phyloP scores from a whole-genome alignment of 1,284 basidiomycete species.

The Cyathus pygmaeus region DNA sequence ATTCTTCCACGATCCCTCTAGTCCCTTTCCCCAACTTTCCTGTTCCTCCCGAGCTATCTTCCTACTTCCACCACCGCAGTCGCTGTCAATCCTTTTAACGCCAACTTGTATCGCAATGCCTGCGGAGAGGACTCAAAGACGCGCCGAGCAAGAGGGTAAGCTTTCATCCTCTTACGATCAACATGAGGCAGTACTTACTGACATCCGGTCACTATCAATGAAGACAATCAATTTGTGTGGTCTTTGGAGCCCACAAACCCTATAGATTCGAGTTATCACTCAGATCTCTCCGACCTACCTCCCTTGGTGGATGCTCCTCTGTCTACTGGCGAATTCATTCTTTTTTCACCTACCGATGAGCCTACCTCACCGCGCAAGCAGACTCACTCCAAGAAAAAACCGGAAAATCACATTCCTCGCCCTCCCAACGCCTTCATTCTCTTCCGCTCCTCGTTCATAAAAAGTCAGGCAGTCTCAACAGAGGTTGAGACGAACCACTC shows the following conservation, averaged over 20 bases:
- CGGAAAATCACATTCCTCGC: conserved; percentile 84
- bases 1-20: conserved; percentile 24
- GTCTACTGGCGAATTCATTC: conserved; percentile 41
- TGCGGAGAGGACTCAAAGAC: conserved; percentile 59
- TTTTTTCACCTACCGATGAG: conserved; percentile 53
- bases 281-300: conserved; percentile 62
- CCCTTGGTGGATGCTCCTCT: conserved; percentile 51
- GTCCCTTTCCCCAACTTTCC: conserved; percentile 24
- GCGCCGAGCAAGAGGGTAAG: conserved; percentile 49
- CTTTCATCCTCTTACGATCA: conserved; percentile 5
- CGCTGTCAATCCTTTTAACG: conserved; percentile 1
- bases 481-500: conserved; percentile 80
- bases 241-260: conserved; percentile 52
- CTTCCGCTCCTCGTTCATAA: conserved; percentile 86
- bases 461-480: conserved; percentile 74
- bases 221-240: conserved; percentile 64
- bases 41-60: conserved; percentile 10
- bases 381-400: conserved; percentile 72
- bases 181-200: conserved; percentile 5
- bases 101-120: conserved; percentile 53
- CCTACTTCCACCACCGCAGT: background rate
- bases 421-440: conserved; percentile 93
- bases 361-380: conserved; percentile 38
- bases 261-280: conserved; percentile 62
- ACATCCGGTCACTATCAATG: conserved; percentile 15